Conservation (phyloP, 352 stramenopile genomes). For the Aphanomyces astaci region DNA sequence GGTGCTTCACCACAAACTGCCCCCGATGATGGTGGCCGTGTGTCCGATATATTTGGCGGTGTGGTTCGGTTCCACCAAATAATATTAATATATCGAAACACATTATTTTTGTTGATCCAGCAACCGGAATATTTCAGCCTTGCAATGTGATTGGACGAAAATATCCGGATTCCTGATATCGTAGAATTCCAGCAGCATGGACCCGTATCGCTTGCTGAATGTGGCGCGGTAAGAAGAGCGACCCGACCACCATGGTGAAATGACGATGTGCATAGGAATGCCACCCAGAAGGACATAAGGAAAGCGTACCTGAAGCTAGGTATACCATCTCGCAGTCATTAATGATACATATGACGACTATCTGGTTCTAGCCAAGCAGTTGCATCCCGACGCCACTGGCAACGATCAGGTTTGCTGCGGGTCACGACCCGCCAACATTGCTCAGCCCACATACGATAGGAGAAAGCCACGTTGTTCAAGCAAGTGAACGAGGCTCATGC, state of each 20-base stretch:
- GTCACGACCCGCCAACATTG: neutral
- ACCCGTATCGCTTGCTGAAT: conserved; percentile 79
- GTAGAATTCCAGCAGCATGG: conserved; percentile 26
- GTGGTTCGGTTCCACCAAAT: no score
- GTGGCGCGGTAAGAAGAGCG: conserved; percentile 38
- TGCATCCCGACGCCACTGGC: conserved; percentile 80
- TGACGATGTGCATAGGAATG: conserved; percentile 31
- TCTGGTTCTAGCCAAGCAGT: conserved; percentile 43
- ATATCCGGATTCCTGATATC: neutral
- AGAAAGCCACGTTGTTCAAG: conserved; percentile 81
- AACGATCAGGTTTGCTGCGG: conserved; percentile 43
- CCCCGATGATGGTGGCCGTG: no score
- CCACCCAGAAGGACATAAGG: conserved; percentile 71
- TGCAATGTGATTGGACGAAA: neutral
- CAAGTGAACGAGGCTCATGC: conserved; percentile 69
- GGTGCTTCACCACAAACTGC: no score
- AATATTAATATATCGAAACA: no score
- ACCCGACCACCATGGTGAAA: neutral
- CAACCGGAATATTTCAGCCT: neutral
- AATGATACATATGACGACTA: neutral
- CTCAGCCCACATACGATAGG: conserved; percentile 23
- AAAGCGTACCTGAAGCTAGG: conserved; percentile 66
- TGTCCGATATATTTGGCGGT: no score
- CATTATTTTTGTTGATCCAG: no score
- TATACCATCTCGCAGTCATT: conserved; percentile 19